These are phyloP conservation scores for Grigorovia jiainica DNA, from an alignment of 805 yeast species.

Conservation along the genomic window DNA sequence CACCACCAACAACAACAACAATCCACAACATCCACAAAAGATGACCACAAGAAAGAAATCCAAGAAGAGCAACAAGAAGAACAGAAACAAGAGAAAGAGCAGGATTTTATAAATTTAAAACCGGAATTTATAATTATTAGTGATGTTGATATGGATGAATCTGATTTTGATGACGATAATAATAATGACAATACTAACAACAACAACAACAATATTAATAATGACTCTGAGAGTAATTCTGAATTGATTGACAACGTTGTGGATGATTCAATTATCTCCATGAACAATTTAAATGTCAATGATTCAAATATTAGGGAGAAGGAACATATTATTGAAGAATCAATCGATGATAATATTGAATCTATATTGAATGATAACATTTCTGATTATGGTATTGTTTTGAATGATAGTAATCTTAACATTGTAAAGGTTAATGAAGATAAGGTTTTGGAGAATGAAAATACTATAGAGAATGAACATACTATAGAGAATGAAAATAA, in stretches of 20 bases:
- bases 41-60: neutral
- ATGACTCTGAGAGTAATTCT: too few relatives aligned
- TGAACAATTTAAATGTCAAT: too few relatives aligned
- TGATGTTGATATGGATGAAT: neutral
- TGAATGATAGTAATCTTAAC: too few relatives aligned
- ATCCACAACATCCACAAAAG: too few relatives aligned
- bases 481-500: too few relatives aligned
- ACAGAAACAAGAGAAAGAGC: neutral
- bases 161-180: neutral
- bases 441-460: too few relatives aligned
- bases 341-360: neutral
- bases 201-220: neutral
- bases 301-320: too few relatives aligned
- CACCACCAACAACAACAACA: neutral
- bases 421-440: neutral
- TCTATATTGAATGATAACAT: neutral
- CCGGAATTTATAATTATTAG: neutral
- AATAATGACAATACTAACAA: neutral
- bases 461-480: too few relatives aligned
- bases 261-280: too few relatives aligned
- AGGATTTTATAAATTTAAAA: neutral
- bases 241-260: too few relatives aligned
- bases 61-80: neutral
- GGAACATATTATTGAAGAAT: neutral
- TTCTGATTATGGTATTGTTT: neutral